These are phyloP conservation scores for Ophiostoma perfectum DNA, from an alignment of 2,329 filamentous ascomycete genomes.

Conservation along the genomic window DNA sequence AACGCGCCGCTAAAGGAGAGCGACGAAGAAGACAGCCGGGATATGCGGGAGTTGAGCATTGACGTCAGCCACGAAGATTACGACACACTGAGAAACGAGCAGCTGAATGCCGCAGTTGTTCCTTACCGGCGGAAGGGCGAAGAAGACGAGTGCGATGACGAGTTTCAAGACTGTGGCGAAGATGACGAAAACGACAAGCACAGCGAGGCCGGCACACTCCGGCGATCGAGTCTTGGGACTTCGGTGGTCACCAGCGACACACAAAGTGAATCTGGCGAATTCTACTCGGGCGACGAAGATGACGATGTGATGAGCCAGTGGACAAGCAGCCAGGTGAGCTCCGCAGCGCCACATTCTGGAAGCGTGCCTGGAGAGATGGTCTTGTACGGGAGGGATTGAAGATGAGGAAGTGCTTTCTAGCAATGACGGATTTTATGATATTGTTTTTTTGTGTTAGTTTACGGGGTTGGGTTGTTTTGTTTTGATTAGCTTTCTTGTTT, in stretches of 20 bases:
- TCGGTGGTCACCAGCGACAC: constrained; percentile 30
- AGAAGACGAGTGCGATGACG: not conserved
- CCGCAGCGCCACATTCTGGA: constrained; percentile 25
- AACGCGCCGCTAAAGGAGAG: constrained; percentile 49
- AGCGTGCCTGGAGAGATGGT: constrained; percentile 27
- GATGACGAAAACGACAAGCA: constrained; percentile 34
- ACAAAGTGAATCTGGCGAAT: constrained; percentile 27
- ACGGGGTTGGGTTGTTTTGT: not conserved
- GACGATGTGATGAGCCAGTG: constrained; percentile 41
- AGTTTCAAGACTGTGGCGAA: constrained; percentile 22
- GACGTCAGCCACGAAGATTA: constrained; percentile 14
- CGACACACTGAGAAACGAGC: constrained; percentile 14
- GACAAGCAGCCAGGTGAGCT: constrained; percentile 30
- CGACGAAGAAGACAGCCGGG: constrained; percentile 43
- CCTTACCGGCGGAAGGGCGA: constrained; percentile 14
- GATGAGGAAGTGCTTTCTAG: too few relatives aligned
- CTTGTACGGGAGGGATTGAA: constrained; percentile 23
- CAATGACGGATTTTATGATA: not conserved
- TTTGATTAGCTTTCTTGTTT: not conserved
- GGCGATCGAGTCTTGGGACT: constrained; percentile 42
- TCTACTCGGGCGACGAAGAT: constrained; percentile 37
- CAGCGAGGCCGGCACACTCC: constrained; percentile 49
- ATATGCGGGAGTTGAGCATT: constrained; percentile 30
- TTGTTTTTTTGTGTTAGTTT: not conserved
- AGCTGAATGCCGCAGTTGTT: constrained; percentile 21